Evolutionary conservation across 768 basidiomycete species (phyloP).

Genomic region (Tulasnella sp.): DNA sequence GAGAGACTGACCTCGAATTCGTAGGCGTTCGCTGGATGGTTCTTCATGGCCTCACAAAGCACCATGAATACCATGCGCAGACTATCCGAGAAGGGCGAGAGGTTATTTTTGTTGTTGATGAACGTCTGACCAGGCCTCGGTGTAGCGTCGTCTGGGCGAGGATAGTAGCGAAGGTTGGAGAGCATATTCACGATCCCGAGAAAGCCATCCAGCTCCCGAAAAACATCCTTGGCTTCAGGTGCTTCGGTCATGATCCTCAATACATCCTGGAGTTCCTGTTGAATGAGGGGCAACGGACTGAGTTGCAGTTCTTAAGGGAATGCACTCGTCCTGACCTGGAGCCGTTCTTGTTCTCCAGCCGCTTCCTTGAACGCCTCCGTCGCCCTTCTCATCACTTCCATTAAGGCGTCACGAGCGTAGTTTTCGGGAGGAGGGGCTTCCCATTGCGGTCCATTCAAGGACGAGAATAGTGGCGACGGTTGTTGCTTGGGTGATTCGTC

Average conservation of each 20-base stretch:
- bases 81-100: slow-evolving; percentile 25
- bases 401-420: slow-evolving; percentile 59
- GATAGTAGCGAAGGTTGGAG: slow-evolving; percentile 38
- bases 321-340: slow-evolving; percentile 37
- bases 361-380: slow-evolving; percentile 59
- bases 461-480: slow-evolving; percentile 1
- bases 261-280: slow-evolving; percentile 37
- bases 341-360: slow-evolving; percentile 32
- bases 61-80: slow-evolving; percentile 52
- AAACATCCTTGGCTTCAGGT: slow-evolving; percentile 54
- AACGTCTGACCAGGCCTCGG: slow-evolving; percentile 13
- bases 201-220: slow-evolving; percentile 75
- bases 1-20: slow-evolving; percentile 59
- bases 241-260: slow-evolving; percentile 58
- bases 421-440: slow-evolving; percentile 40
- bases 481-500: neutral
- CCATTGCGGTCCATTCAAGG: neutral
- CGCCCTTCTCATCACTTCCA: slow-evolving; percentile 56
- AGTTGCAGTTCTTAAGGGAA: neutral
- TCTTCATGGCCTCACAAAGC: slow-evolving; percentile 50
- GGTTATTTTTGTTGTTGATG: slow-evolving; percentile 21
- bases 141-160: slow-evolving; percentile 19
- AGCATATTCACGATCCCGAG: slow-evolving; percentile 61
- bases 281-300: neutral
- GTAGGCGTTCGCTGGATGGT: slow-evolving; percentile 41